Conservation (phyloP, 139 green algal genomes). For the Nannochloris sp. region DNA sequence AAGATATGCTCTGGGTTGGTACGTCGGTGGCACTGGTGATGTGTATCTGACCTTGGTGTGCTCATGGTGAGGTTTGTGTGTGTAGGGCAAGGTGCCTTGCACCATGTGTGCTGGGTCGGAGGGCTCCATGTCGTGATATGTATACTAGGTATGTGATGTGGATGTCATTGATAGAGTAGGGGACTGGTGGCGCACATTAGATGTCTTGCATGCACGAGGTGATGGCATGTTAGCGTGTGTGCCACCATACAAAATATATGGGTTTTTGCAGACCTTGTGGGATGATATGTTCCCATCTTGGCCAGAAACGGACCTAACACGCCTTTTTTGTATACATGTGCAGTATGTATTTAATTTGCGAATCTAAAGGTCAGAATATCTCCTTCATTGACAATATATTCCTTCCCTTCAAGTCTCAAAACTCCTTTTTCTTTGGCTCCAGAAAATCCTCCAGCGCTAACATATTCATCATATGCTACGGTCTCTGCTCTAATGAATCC, state of each 20-base stretch:
- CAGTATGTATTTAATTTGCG: slow-evolving; percentile 7
- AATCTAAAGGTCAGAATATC: slow-evolving; percentile 78
- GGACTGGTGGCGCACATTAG: too few species aligned
- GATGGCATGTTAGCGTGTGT: not conserved
- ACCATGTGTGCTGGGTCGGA: too few species aligned
- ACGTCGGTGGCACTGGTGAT: slow-evolving; percentile 4
- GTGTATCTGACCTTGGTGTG: not conserved
- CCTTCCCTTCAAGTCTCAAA: slow-evolving; percentile 89
- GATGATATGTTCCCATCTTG: slow-evolving; percentile 3
- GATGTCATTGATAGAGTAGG: too few species aligned
- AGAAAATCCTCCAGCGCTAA: slow-evolving; percentile 43
- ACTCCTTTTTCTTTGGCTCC: slow-evolving; percentile 67
- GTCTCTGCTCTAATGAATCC: slow-evolving; percentile 94
- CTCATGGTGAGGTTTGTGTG: too few species aligned
- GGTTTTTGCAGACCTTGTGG: slow-evolving; percentile 14
- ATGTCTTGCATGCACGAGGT: too few species aligned
- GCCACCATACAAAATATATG: not conserved
- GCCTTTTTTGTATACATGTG: not conserved
- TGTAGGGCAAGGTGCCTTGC: too few species aligned
- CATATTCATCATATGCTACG: slow-evolving; percentile 66
- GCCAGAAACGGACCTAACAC: slow-evolving; percentile 31
- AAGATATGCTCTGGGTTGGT: slow-evolving; percentile 10
- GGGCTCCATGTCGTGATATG: too few species aligned
- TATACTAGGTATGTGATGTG: too few species aligned
- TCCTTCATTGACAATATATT: slow-evolving; percentile 92